Base-by-base conservation (phyloP, 2,329 filamentous ascomycete genomes). In the Hymenoscyphus occultus region DNA sequence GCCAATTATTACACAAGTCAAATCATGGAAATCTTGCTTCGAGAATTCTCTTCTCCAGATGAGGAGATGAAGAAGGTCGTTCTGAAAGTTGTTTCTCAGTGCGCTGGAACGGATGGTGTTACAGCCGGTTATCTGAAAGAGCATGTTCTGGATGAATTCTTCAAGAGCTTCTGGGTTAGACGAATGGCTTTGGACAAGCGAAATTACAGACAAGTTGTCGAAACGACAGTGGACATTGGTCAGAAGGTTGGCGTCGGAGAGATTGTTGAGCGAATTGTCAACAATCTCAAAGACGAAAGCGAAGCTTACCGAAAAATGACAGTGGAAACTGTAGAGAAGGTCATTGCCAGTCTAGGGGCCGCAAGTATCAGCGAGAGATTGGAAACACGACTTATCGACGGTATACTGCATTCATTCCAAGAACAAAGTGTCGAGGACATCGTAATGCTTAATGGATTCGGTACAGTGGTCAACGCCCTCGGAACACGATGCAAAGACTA, bases 11-110 rank as follows among this genome's bases (percentile, higher is more conserved):
- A 99, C 75, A 98, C 95, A 9, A 92, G 89, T 71, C 93, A 99
- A 78, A 97, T 99, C 74, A 98, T 99, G 94, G 95, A 98, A 78
- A 98, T 98, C 73, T 81, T 99, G 14, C 86, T 98, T 39, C 88
- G 95, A 73, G 95, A 99, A 76, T 99, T 99, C 74, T 91, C 93
- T 6, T 97, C 94, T 0, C 95, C 95, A 0, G 95, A 99, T 71
- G 95, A 99, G 78, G 95, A 99, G 78, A 99, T 99, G 95, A 99
- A 98, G 81, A 99, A 99, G 81, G 95, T 99, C 0, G 95, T 99
- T 7, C 81, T 99, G 65, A 98, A 98, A 79, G 95, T 99, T 35
- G 88, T 99, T 16, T 97, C 93, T 19, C 95, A 99, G 75, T 98
- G 95, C 75, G 92, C 95, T 7, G 90, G 90, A 71, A 98, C 94